Evolutionary conservation across 495 filamentous ascomycete genomes (phyloP).

Genomic region (Letharia lupina): DNA sequence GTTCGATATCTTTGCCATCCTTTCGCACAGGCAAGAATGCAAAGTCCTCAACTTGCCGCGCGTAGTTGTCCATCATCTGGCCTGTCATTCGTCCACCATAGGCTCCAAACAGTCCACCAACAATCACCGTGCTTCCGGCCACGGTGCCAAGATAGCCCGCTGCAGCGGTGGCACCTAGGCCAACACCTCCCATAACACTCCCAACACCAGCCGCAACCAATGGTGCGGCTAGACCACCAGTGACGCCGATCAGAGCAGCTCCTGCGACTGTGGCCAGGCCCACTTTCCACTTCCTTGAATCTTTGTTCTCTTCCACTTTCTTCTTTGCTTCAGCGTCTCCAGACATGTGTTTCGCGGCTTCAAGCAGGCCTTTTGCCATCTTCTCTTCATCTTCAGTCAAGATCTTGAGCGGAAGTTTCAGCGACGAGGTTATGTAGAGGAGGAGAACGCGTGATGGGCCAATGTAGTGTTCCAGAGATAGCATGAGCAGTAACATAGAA

Average conservation of each 20-base stretch:
- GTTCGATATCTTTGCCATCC: constrained; percentile 31
- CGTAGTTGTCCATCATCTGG: constrained; percentile 79
- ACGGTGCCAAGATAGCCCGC: constrained; percentile 68
- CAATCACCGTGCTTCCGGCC: constrained; percentile 64
- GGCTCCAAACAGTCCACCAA: constrained; percentile 80
- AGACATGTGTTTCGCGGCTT: constrained; percentile 61
- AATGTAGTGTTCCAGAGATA: constrained; percentile 72
- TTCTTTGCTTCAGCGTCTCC: constrained; percentile 58
- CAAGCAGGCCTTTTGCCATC: constrained; percentile 63
- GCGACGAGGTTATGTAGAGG: constrained; percentile 56
- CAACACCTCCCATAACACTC: constrained; percentile 69
- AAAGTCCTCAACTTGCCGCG: constrained; percentile 81
- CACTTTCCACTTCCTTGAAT: constrained; percentile 66
- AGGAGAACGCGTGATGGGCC: constrained; percentile 69
- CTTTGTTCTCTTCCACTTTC: constrained; percentile 56
- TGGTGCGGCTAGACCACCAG: constrained; percentile 72
- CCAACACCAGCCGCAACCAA: constrained; percentile 77
- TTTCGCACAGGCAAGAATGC: constrained; percentile 64
- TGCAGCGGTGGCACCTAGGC: constrained; percentile 68
- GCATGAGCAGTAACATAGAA: constrained; percentile 60
- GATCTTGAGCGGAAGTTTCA: constrained; percentile 54
- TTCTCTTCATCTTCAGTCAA: constrained; percentile 64
- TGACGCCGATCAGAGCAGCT: constrained; percentile 71
- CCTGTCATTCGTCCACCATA: constrained; percentile 80
- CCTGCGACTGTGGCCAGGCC: constrained; percentile 69